Base-by-base conservation (phyloP, 192 early-diverging fungal species). In the Helicostylum pulchrum region DNA sequence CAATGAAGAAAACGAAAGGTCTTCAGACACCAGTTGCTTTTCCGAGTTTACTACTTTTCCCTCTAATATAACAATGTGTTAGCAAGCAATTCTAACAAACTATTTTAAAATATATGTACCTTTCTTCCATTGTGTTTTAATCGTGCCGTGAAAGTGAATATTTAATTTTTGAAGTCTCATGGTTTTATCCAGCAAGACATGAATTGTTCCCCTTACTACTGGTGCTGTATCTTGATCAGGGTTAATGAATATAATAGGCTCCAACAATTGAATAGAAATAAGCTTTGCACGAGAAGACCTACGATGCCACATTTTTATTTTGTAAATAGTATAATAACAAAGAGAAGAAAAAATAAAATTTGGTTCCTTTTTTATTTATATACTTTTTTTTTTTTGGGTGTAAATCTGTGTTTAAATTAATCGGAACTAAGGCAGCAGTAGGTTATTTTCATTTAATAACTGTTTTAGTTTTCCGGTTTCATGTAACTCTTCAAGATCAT, bases 221-320 rank as follows among this genome's bases (percentile, higher is more conserved):
- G 58, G 58, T 9, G 58, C 36, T 7, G 58, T 47, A 42, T 60
- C 58, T 9, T 43, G 42, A 7, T 60, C 42, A 8, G 39, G 21
- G 7, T n/a, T 19, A n/a, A 60, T 17, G 19, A 54, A 65, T 10
- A 65, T 30, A 23, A 65, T 53, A 11, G 63, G 63, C 15, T 65
- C 63, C 8, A 65, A 30, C 11, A 65, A 32, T 8, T 52, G 20
- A 17, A 65, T 30, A 10, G 54, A 36, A 36, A 56, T 17, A 19
- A 56, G n/a, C 31, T 56, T 56, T 19, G 31, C 19, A 10, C 34
- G 31, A 19, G 32, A 19, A 39, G 21, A 51, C 23, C 10, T 56
- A 39, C 14, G 15, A 56, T 30, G 34, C 54, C 54, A 56, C 54
- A 56, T 56, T 34, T 31, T 54, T 23, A n/a, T 34, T 32, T 3